Evolutionary conservation across 169 alveolate species (phyloP).

Genomic region (Cryptosporidium meleagridis): DNA sequence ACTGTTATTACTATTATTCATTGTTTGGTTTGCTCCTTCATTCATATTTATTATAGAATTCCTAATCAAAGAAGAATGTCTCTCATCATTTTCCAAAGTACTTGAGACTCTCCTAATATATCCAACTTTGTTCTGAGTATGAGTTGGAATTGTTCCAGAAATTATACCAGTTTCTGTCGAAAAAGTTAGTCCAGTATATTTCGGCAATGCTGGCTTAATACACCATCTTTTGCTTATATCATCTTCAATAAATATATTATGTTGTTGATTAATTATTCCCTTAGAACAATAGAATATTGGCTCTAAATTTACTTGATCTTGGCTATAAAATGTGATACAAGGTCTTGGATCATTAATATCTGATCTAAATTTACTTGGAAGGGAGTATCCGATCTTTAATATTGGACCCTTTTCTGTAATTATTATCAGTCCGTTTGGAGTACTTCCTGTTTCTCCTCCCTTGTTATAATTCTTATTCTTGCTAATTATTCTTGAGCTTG

Average conservation of each 20-base stretch:
- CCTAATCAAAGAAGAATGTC: background rate
- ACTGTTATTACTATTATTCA: background rate
- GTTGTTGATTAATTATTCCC: slow-evolving; percentile 38
- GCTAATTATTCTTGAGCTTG: slow-evolving; percentile 30
- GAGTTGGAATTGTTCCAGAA: slow-evolving; percentile 24
- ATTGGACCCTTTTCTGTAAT: slow-evolving; percentile 50
- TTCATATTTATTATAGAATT: background rate
- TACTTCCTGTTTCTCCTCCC: background rate
- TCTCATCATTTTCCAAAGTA: background rate
- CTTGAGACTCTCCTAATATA: background rate
- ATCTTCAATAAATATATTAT: background rate
- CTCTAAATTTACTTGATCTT: slow-evolving; percentile 75
- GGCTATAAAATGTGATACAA: slow-evolving; percentile 75
- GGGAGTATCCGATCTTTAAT: slow-evolving; percentile 73
- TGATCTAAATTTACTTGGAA: slow-evolving; percentile 73
- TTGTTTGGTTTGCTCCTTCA: background rate
- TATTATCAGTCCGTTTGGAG: background rate
- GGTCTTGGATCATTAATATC: slow-evolving; percentile 79
- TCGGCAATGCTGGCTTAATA: slow-evolving; percentile 34
- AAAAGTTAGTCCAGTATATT: slow-evolving; percentile 47
- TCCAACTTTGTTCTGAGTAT: slow-evolving; percentile 15
- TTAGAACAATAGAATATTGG: slow-evolving; percentile 64
- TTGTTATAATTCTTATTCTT: background rate
- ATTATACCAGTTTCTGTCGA: slow-evolving; percentile 25
- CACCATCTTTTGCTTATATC: slow-evolving; percentile 35